Evolutionary conservation across 768 basidiomycete genomes (phyloP), one percentile per base, ranked within the genome.

Genomic region (Macrocybe gigantea): DNA sequence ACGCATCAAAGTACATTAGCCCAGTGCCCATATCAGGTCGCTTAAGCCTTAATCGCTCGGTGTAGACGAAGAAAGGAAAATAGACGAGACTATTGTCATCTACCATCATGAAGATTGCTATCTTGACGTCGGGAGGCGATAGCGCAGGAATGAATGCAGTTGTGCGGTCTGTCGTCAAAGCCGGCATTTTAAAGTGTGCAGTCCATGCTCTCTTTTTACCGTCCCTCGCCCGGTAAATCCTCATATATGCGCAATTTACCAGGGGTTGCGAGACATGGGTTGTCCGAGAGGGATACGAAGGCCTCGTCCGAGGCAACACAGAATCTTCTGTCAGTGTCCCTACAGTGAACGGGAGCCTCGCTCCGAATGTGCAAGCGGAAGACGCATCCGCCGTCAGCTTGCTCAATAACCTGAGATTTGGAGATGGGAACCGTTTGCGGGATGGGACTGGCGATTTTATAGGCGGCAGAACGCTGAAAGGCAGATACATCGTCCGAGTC

Each of bases 261-360:
- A 95, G 96, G 69, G 94, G 93, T 33, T 98, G 93, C 65, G 91
- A 98, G 64, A 85, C 89, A 10, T 99, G 84, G 77, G 83, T 98
- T 53, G 90, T 99, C 50, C 88, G 96, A 34, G 96, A 99, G 69
- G 96, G 96, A 35, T 99, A 97, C 72, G 94, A 98, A 63, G 96
- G 96, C 15, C 84, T 98, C 50, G 94, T 99, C 8, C 80, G 87
- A 49, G 96, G 96, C n/a, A 98, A 94, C 65, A 62, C 70, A 3
- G 71, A 75, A 29, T 52, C 57, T 30, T 53, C 48, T 11, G 57
- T 64, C 39, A 52, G 54, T 14, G 45, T 55, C 50, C 14, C 33
- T 59, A 40, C 42, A 13, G 39, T n/a, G 29, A 38, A 9, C 35
- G 29, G n/a, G 49, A 59, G 14, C 35, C 52, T 51, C 45, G 47